Evolutionary conservation across 192 early-diverging fungal genomes (phyloP).

Genomic region (Coemansia sp.): DNA sequence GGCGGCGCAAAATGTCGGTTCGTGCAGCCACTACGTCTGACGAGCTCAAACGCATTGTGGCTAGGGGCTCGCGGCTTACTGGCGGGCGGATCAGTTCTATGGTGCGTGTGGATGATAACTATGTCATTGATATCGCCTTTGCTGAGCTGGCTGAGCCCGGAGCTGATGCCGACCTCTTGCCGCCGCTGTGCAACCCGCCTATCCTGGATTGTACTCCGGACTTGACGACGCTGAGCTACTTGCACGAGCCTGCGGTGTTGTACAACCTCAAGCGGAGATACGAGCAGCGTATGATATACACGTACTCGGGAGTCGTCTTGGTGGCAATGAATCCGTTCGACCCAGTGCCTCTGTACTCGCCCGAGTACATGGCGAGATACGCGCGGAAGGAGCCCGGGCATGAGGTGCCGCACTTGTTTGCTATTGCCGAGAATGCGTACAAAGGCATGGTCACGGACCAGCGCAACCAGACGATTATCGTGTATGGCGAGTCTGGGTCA

Average conservation of each 20-base stretch:
- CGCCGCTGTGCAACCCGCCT: slow-evolving; percentile 92
- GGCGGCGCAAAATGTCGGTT: slow-evolving; percentile 21
- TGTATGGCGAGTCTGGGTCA: slow-evolving; percentile 95
- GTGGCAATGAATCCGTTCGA: slow-evolving; percentile 98
- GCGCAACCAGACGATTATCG: slow-evolving; percentile 97
- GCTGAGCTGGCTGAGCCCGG: slow-evolving; percentile 45
- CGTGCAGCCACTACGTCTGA: slow-evolving; percentile 32
- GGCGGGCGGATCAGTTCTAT: slow-evolving; percentile 49
- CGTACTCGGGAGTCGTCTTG: slow-evolving; percentile 97
- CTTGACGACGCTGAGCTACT: slow-evolving; percentile 84
- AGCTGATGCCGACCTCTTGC: slow-evolving; percentile 59
- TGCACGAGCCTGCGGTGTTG: slow-evolving; percentile 94
- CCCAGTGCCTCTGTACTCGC: slow-evolving; percentile 79
- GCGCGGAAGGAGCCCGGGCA: slow-evolving; percentile 70
- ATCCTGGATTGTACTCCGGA: slow-evolving; percentile 86
- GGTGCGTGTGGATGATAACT: slow-evolving; percentile 27
- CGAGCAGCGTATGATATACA: slow-evolving; percentile 91
- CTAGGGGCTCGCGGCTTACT: slow-evolving; percentile 50
- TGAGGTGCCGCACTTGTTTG: slow-evolving; percentile 94
- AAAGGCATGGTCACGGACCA: slow-evolving; percentile 88
- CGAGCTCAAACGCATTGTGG: slow-evolving; percentile 40
- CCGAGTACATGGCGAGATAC: slow-evolving; percentile 86
- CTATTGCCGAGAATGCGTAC: slow-evolving; percentile 98
- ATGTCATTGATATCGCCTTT: slow-evolving; percentile 47
- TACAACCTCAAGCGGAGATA: slow-evolving; percentile 93